Evolutionary conservation across 257 asterid species (phyloP).

Genomic region (Forsythia viridissima): DNA sequence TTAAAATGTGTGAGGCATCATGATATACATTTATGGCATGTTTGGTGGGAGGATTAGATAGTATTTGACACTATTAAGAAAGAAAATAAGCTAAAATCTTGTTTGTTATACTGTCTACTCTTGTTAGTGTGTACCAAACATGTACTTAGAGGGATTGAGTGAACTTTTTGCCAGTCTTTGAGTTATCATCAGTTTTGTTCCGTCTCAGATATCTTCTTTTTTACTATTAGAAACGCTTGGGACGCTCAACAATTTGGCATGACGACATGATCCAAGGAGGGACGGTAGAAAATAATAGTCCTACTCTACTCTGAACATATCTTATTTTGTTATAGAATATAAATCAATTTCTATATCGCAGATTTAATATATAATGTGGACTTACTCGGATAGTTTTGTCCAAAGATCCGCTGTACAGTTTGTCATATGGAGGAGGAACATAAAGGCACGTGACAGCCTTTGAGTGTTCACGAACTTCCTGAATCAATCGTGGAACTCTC

Average conservation of each 20-base stretch:
- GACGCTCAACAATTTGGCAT: no score
- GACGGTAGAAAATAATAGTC: neutral
- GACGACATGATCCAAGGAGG: neutral
- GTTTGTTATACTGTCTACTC: neutral
- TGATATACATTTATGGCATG: neutral
- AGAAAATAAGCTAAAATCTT: neutral
- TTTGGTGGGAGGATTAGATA: neutral
- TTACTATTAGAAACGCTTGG: neutral
- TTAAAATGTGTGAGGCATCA: neutral
- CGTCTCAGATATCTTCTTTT: neutral
- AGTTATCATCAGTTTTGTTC: neutral
- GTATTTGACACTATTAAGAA: neutral
- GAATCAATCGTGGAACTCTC: constrained; percentile 55
- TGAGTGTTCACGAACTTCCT: constrained; percentile 76
- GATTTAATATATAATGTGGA: constrained; percentile 9
- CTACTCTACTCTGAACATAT: neutral
- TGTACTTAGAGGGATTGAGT: neutral
- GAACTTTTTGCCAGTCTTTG: neutral
- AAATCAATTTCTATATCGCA: neutral
- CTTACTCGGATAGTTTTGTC: constrained; percentile 82
- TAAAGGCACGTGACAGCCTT: constrained; percentile 72
- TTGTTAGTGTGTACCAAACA: neutral
- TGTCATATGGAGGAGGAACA: constrained; percentile 57
- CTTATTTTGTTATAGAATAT: neutral
- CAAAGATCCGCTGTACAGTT: constrained; percentile 70